These are phyloP conservation scores for Aspergillus amoenus DNA, from an alignment of 2,329 filamentous ascomycete genomes.

Conservation along the genomic window DNA sequence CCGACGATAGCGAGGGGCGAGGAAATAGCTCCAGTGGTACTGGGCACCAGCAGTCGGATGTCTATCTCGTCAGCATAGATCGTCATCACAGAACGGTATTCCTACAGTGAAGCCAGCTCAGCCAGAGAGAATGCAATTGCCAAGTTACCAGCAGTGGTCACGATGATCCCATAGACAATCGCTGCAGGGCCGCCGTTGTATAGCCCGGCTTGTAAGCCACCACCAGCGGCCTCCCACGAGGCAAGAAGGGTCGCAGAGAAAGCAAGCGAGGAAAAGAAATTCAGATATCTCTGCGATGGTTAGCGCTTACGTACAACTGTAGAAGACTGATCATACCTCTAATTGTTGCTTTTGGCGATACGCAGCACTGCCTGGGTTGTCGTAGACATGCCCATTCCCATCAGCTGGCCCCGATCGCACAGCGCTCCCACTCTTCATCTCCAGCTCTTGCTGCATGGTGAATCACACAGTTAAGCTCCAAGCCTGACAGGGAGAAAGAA, in stretches of 20 bases:
- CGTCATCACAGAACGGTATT: too few relatives aligned
- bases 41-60: slow-evolving; percentile 29
- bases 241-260: slow-evolving; percentile 39
- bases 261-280: slow-evolving; percentile 36
- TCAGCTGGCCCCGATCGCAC: slow-evolving; percentile 5
- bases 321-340: slow-evolving; percentile 10
- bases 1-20: slow-evolving; percentile 22
- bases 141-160: slow-evolving; percentile 32
- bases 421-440: slow-evolving; percentile 14
- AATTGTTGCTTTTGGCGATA: slow-evolving; percentile 18
- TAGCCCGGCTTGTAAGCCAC: slow-evolving; percentile 24
- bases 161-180: slow-evolving; percentile 35
- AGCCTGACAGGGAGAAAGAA: background rate
- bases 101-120: slow-evolving; percentile 40
- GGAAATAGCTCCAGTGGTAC: slow-evolving; percentile 37
- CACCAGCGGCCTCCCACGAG: slow-evolving; percentile 38
- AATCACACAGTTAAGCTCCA: too few relatives aligned
- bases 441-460: background rate
- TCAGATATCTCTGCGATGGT: slow-evolving; percentile 14
- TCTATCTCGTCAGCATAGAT: slow-evolving; percentile 18
- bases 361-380: slow-evolving; percentile 1
- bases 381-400: background rate
- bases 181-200: slow-evolving; percentile 35
- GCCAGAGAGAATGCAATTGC: slow-evolving; percentile 37
- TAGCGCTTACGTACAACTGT: too few relatives aligned